Base-by-base conservation (phyloP, 2,329 filamentous ascomycete genomes). In the Penicillium capsulatum region DNA sequence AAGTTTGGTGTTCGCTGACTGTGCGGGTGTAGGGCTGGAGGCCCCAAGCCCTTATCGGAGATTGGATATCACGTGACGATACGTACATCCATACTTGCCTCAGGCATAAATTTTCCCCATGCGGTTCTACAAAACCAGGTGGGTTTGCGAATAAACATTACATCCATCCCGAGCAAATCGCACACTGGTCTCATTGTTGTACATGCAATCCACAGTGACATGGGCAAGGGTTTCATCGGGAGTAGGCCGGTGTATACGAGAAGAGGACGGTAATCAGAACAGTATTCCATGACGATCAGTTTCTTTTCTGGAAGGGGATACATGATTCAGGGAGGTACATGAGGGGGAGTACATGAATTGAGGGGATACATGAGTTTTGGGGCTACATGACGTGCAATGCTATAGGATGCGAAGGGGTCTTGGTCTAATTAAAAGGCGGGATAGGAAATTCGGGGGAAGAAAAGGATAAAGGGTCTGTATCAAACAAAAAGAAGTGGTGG, bases 311-410 rank as follows among this genome's bases (percentile, higher is more conserved):
- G 50, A 36, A 26, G 44, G 48, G 54, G 47, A 53, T 64, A 65
- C 63, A 67, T 66, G 59, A 63, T 43, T 63, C 60, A 33, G 28
- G 45, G 50, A 51, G 48, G 49, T 67, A 67, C 64, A 67, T 66
- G 60, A 55, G 38, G 42, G 26, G 42, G 41, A 36, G 41, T 48
- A 53, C 45, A 53, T 42, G 47, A 35, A 59, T 56, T 33, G 26
- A 26, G 27, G 33, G 35, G 49, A 55, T 68, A 68, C 65, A 68
- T 68, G 63, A 67, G 48, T 52, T 65, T 63, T 49, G 48, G 52
- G 52, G 52, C 51, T 55, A 55, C 52, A 55, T 55, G 52, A 53
- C 26, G 42, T 45, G 44, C 36, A 57, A 61, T 54, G 60, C 54
- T 62, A 58, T 55, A 54, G 30, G 42, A 49, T 41, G 48, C 45